Evolutionary conservation across 768 basidiomycete genomes (phyloP).

Genomic region (Termitomyces sp.): DNA sequence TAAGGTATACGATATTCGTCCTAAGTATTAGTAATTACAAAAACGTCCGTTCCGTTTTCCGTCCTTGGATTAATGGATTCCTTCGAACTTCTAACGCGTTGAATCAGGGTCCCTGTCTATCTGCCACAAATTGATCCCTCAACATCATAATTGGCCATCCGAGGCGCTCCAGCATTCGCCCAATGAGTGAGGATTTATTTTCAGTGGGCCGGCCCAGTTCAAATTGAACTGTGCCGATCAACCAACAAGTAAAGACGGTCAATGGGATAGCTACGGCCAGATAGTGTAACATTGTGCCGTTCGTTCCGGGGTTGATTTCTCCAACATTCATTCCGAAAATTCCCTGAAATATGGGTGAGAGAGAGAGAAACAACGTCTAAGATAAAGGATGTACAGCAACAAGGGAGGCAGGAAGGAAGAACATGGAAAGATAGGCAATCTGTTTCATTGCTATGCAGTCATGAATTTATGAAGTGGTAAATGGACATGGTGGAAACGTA

Average conservation of each 20-base stretch:
- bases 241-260: slow-evolving; percentile 42
- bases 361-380: not conserved
- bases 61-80: not conserved
- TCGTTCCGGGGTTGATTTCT: slow-evolving; percentile 31
- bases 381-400: slow-evolving; percentile 29
- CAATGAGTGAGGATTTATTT: slow-evolving; percentile 4
- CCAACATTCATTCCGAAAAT: slow-evolving; percentile 56
- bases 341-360: slow-evolving; percentile 25
- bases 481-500: slow-evolving; percentile 12
- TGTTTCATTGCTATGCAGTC: slow-evolving; percentile 40
- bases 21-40: no score
- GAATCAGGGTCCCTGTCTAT: not conserved
- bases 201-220: slow-evolving; percentile 4
- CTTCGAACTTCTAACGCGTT: not conserved
- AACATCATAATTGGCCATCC: slow-evolving; percentile 14
- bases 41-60: not conserved
- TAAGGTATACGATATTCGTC: not conserved
- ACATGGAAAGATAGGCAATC: slow-evolving; percentile 57
- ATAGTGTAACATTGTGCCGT: slow-evolving; percentile 35
- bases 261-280: slow-evolving; percentile 34
- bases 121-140: not conserved
- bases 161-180: slow-evolving; percentile 10
- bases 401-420: slow-evolving; percentile 57
- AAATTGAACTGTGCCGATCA: slow-evolving; percentile 43
- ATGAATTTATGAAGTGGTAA: not conserved